Evolutionary conservation across 176 grass and related monocot genomes (phyloP), one percentile per base, ranked within the genome.

Genomic region (Hyparrhenia diplandra): DNA sequence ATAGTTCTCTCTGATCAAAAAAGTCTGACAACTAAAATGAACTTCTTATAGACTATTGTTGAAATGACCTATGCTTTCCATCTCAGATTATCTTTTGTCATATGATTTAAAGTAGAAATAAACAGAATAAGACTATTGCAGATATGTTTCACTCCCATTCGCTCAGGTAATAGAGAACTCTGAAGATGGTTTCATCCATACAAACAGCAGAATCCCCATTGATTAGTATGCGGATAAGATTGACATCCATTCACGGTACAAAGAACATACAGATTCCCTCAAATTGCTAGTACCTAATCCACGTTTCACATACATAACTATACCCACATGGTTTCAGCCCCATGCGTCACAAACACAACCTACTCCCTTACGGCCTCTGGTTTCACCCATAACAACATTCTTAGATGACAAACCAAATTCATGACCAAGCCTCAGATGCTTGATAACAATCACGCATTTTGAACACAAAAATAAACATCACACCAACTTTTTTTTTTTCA

Each of bases 1-100:
- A 79, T 32, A 72, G 10, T 5, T 59, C 52, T 57, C 30, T 84
- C 23, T 24, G 29, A 52, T 88, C 36, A n/a, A n/a, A 79, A 67
- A 70, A 75, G 6, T 39, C 37, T 69, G 70, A n/a, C 17, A 6
- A 46, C 39, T 23, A 36, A 11, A 69, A 59, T n/a, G 7, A 41
- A 3, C 10, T 1, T 61, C 60, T 46, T 59, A n/a, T n/a, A n/a
- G n/a, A n/a, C n/a, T n/a, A n/a, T 45, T 42, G 36, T 54, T 3
- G 13, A 3, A 45, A 35, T 5, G 25, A n/a, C 30, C 5, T 31
- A 1, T 35, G 43, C n/a, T 3, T 28, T 21, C 40, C 5, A 43
- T 43, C 40, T 40, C 34, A 41, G 21, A 10, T n/a, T n/a, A n/a
- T 43, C 29, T 6, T 42, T 40, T 40, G 1, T 51, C 2, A 45